Evolutionary conservation across 2,329 filamentous ascomycete species (phyloP), one percentile per base, ranked within the genome.

Genomic region (Esteya vermicola): DNA sequence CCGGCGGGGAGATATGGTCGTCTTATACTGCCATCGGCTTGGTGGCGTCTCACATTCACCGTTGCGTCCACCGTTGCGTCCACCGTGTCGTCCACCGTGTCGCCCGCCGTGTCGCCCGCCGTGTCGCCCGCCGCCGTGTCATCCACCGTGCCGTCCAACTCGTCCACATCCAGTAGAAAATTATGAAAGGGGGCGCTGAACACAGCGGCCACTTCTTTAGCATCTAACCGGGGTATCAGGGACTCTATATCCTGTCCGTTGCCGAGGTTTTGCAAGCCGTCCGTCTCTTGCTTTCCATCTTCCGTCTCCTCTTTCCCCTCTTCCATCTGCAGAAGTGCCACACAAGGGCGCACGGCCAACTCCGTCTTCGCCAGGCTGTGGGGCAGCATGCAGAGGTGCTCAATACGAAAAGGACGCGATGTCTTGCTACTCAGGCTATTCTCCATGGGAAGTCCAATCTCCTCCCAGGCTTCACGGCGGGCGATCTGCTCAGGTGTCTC

Each of bases 161-260:
- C 68, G 56, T 84, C 80, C 38, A 60, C 57, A 25, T 63, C 57
- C 35, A 63, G 66, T 39, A 96, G 62, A 56, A 96, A 95, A 55
- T 86, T 83, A 56, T 80, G 75, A 50, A 96, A 85, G 1, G 85
- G 82, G 6, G 83, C 88, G 6, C 84, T 89, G 61, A 96, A 96
- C 26, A 96, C 85, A 33, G 86, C 88, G 2, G 86, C 88, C 2
- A 96, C 89, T 60, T 96, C 89, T 48, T 83, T 80, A 2, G 86
- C 83, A 59, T 95, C 85, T 10, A 95, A 68, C 30, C 76, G 72
- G 0, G 89, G 88, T 44, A 85, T 85, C 59, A 88, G 71, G 45
- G 67, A 72, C 49, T 80, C 76, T 77, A 23, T 20, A 14, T 30
- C 13, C 13, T 39, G 70, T 66, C 26, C 50, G 23, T 25, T 21